Conservation (phyloP, 1,139 yeast genomes). For the Kluyveromyces sp. region DNA sequence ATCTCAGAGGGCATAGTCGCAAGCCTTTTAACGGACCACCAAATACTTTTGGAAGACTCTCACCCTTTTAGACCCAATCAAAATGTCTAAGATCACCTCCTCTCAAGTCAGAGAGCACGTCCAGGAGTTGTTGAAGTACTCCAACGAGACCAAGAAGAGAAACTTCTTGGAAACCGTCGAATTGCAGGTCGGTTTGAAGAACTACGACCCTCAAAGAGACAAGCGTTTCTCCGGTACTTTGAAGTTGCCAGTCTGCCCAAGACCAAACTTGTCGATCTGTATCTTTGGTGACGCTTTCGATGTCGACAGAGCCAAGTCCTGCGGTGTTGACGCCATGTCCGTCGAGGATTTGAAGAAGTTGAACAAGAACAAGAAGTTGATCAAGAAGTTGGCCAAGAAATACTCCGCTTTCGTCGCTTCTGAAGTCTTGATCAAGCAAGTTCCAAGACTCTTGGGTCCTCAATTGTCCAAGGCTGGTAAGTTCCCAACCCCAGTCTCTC, state of each 20-base stretch:
- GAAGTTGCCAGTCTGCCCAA: slow-evolving; percentile 98
- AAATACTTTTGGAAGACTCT: slow-evolving; percentile 61
- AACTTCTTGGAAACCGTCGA: slow-evolving; percentile 99
- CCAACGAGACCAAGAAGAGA: slow-evolving; percentile 98
- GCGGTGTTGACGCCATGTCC: slow-evolving; percentile 99
- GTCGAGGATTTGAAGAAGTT: slow-evolving; percentile 99
- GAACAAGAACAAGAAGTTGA: slow-evolving; percentile 99
- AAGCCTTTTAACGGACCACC: slow-evolving; percentile 39
- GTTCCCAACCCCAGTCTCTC: slow-evolving; percentile 99
- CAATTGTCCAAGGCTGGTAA: slow-evolving; percentile 99
- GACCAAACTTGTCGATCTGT: slow-evolving; percentile 99
- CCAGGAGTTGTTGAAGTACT: slow-evolving; percentile 82
- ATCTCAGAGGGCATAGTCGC: slow-evolving; percentile 18
- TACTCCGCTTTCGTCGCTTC: slow-evolving; percentile 99
- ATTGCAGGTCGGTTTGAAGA: slow-evolving; percentile 99
- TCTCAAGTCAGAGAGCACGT: slow-evolving; percentile 97
- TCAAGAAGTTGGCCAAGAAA: slow-evolving; percentile 99
- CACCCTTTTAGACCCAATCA: slow-evolving; percentile 23
- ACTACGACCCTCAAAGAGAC: slow-evolving; percentile 99
- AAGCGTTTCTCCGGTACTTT: slow-evolving; percentile 99
- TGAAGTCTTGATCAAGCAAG: slow-evolving; percentile 98
- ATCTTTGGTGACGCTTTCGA: slow-evolving; percentile 99
- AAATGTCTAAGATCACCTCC: slow-evolving; percentile 89
- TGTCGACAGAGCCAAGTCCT: slow-evolving; percentile 99
- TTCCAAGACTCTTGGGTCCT: slow-evolving; percentile 99